Percentiles rank a stretch among this genome's conserved stretches.
These are phyloP conservation scores for Cordyceps pruinosa DNA, from an alignment of 2,329 filamentous ascomycete species.

Conservation along the genomic window DNA sequence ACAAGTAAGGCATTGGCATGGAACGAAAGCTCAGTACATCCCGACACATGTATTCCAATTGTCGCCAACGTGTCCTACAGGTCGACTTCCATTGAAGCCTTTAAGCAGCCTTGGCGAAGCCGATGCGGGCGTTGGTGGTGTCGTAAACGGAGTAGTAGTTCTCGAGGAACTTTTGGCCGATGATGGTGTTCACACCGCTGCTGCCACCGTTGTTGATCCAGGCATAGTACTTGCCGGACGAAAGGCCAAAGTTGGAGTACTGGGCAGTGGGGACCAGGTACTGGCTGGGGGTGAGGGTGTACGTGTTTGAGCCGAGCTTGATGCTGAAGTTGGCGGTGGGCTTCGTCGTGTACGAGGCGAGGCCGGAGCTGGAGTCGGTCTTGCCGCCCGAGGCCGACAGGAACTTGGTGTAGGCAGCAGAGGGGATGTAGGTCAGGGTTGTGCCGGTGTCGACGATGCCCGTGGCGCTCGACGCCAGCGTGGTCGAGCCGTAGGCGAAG, in stretches of 20 bases:
- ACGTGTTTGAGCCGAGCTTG: conserved; percentile 22
- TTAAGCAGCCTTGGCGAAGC: conserved; percentile 18
- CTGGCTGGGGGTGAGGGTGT: conserved; percentile 22
- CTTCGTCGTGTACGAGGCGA: conserved; percentile 20
- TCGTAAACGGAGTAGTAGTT: conserved; percentile 25
- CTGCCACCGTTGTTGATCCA: conserved; percentile 23
- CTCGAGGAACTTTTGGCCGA: conserved; percentile 26
- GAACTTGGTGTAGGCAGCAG: conserved; percentile 22
- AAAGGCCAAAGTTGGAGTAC: conserved; percentile 19
- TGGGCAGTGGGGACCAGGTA: conserved; percentile 22
- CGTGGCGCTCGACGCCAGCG: conserved; percentile 14
- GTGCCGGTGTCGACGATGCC: conserved; percentile 23
- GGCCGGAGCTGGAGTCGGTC: conserved; percentile 20
- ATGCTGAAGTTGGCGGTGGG: conserved; percentile 23
- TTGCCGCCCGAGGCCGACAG: conserved; percentile 21
- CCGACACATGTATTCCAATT: not conserved
- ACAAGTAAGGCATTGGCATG: not conserved
- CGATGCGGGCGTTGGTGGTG: conserved; percentile 17
- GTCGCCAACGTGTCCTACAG: not conserved
- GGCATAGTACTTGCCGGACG: conserved; percentile 22
- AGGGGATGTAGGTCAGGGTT: conserved; percentile 23
- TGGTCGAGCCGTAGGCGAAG: conserved; percentile 19
- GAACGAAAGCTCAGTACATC: not conserved
- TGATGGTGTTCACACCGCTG: conserved; percentile 22
- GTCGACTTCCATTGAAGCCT: not conserved